phyloP scores from a whole-genome alignment of 2,329 filamentous ascomycete species.

The Arthrobotrys pseudoclavata region DNA sequence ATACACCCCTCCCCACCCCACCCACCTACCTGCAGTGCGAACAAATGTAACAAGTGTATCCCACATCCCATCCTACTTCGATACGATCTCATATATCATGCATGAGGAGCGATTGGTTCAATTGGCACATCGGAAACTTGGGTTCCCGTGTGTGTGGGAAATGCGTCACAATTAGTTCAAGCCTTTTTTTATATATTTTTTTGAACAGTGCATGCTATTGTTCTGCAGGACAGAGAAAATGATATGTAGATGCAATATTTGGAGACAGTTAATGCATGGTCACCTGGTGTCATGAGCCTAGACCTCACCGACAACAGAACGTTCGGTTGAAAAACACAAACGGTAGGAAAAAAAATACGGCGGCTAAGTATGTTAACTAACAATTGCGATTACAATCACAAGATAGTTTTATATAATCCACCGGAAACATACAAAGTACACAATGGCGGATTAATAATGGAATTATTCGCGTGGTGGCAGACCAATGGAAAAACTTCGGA shows the following conservation, averaged over 20 bases:
- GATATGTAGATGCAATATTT: constrained; percentile 12
- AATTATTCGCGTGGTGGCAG: too few relatives aligned
- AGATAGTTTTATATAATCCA: constrained; percentile 9
- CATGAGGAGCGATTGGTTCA: not conserved
- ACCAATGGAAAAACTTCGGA: constrained; percentile 49
- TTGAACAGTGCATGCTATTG: not conserved
- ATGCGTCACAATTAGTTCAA: not conserved
- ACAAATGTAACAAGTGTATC: not conserved
- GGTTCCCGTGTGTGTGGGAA: not conserved
- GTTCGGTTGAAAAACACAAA: not conserved
- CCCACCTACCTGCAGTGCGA: not conserved
- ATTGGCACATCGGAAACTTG: not conserved
- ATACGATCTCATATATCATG: constrained; percentile 10
- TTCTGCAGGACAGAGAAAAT: constrained; percentile 13
- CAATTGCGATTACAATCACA: not conserved
- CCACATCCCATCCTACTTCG: not conserved
- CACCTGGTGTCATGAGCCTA: constrained; percentile 6
- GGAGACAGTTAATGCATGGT: constrained; percentile 17
- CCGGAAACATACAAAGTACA: too few relatives aligned
- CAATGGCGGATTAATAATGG: constrained; percentile 15
- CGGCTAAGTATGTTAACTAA: constrained; percentile 6
- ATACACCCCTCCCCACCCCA: too few relatives aligned
- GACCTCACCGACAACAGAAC: too few relatives aligned
- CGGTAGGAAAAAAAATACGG: not conserved
- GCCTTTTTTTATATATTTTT: not conserved